These are phyloP conservation scores for Phytophthora brassicae DNA, from an alignment of 352 stramenopile genomes.

Conservation along the genomic window DNA sequence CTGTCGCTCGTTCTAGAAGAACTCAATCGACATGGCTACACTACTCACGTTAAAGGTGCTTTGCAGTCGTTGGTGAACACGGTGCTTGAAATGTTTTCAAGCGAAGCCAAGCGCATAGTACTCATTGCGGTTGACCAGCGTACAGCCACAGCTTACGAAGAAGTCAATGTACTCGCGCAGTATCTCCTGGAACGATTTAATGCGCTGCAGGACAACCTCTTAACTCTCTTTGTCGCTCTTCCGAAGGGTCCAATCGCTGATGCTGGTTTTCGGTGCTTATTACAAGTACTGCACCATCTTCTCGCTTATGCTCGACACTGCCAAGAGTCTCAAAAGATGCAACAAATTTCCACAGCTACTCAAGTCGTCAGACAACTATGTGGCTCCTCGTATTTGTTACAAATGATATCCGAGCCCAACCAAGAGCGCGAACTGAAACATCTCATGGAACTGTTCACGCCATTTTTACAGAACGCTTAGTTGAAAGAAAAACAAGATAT, in stretches of 20 bases:
- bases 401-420: constrained; percentile 45
- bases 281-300: constrained; percentile 67
- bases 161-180: constrained; percentile 27
- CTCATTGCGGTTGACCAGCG: constrained; percentile 43
- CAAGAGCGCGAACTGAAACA: constrained; percentile 55
- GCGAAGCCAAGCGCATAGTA: constrained; percentile 42
- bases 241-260: constrained; percentile 27
- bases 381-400: constrained; percentile 63
- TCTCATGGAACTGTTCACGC: constrained; percentile 41
- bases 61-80: constrained; percentile 32
- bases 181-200: constrained; percentile 58
- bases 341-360: constrained; percentile 39
- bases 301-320: constrained; percentile 58
- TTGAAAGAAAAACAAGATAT: constrained; percentile 24
- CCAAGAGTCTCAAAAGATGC: constrained; percentile 35
- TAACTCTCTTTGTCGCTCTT: constrained; percentile 66
- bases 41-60: constrained; percentile 26
- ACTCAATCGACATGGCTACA: constrained; percentile 33
- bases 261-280: constrained; percentile 51
- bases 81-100: constrained; percentile 34
- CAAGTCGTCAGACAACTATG: constrained; percentile 55
- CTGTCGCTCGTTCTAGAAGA: constrained; percentile 57
- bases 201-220: constrained; percentile 60
- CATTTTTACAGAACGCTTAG: constrained; percentile 29
- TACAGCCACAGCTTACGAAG: neutral